These are phyloP conservation scores for Corymbia citriodora DNA, from an alignment of 441 rosid species.

Conservation along the genomic window DNA sequence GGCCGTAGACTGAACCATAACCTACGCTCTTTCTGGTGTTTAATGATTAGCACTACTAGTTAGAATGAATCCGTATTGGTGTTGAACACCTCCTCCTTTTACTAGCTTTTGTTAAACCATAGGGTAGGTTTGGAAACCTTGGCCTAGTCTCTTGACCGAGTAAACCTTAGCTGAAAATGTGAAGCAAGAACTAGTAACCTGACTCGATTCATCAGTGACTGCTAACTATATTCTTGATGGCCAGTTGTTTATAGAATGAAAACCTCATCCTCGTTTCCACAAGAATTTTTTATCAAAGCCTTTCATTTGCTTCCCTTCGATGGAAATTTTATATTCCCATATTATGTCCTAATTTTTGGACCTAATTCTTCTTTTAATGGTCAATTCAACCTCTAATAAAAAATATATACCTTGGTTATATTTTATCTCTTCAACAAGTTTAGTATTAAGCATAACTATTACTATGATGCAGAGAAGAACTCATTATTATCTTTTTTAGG, in stretches of 20 bases:
- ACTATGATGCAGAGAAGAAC: background rate
- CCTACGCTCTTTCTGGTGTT: background rate
- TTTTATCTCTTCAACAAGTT: background rate
- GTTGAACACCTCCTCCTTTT: too few relatives aligned
- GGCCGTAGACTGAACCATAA: background rate
- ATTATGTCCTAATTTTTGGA: background rate
- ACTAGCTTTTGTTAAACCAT: too few relatives aligned
- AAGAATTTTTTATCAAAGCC: background rate
- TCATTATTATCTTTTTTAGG: background rate
- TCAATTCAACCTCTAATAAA: background rate
- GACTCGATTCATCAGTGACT: accelerated
- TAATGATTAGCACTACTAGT: background rate
- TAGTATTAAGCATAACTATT: background rate
- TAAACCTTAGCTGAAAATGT: background rate
- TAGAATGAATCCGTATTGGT: too few relatives aligned
- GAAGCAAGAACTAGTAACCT: accelerated
- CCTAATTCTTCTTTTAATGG: background rate
- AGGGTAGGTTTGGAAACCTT: background rate
- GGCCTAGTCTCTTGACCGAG: background rate
- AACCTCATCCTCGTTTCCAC: background rate
- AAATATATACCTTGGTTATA: background rate
- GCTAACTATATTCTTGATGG: background rate
- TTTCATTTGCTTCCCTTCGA: background rate
- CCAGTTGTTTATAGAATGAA: background rate
- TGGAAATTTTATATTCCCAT: background rate